A percentile compares a stretch with the other conserved stretches of the same genome.
Conservation (phyloP, 495 filamentous ascomycete species). For the Cladorrhinum samala region DNA sequence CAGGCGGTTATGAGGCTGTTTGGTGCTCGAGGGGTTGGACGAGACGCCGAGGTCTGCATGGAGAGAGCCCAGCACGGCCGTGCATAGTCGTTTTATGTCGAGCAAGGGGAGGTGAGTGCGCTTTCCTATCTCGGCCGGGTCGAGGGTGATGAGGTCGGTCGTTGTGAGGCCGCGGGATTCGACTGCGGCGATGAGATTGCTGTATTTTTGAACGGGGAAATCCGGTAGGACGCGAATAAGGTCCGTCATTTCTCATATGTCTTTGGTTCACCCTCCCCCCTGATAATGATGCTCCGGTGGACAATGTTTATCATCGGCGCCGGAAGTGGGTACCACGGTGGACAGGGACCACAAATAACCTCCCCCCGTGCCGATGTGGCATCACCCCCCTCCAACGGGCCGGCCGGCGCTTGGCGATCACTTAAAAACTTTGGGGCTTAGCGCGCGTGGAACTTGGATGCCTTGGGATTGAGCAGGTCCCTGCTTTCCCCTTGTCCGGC, state of each 20-base stretch:
- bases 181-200: slow-evolving; percentile 70
- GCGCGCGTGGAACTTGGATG: no score
- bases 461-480: no score
- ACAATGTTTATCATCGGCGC: no score
- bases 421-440: no score
- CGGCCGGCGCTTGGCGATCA: no score
- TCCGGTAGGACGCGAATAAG: slow-evolving; percentile 74
- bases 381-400: no score
- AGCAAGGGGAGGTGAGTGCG: slow-evolving; percentile 75
- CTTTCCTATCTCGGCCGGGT: slow-evolving; percentile 77
- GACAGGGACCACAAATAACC: no score
- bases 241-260: slow-evolving; percentile 68
- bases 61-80: slow-evolving; percentile 57
- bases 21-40: background rate
- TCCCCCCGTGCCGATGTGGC: no score
- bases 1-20: slow-evolving; percentile 4
- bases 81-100: slow-evolving; percentile 65
- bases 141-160: slow-evolving; percentile 79
- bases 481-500: no score
- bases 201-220: slow-evolving; percentile 63
- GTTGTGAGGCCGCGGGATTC: slow-evolving; percentile 70
- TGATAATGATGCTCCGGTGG: background rate
- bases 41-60: slow-evolving; percentile 56
- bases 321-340: no score
- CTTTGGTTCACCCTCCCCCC: no score